Conservation (phyloP, 2,329 filamentous ascomycete species). For the Aureobasidium sp. region DNA sequence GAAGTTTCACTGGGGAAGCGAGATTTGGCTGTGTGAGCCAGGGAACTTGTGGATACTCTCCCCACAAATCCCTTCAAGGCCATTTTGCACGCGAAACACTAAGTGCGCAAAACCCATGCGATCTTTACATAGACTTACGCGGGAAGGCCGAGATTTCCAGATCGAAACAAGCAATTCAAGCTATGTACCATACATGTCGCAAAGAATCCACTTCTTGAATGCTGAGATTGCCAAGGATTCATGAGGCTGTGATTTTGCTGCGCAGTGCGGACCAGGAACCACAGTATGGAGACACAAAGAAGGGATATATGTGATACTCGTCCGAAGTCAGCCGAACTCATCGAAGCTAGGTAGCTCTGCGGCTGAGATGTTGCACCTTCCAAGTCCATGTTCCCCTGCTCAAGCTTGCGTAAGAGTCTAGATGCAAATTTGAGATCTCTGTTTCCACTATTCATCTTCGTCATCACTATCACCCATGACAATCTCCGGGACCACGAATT, state of each 20-base stretch:
- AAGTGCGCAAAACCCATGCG: background rate
- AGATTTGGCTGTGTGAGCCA: background rate
- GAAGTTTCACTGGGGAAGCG: background rate
- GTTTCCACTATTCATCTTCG: conserved; percentile 20
- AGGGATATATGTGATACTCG: background rate
- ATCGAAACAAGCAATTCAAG: background rate
- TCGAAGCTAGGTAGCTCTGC: background rate
- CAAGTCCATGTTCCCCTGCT: background rate
- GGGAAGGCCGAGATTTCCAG: background rate
- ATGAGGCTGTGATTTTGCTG: background rate
- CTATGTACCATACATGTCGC: background rate
- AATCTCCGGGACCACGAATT: conserved; percentile 31
- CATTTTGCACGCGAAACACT: background rate
- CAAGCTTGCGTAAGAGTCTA: background rate
- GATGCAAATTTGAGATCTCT: background rate
- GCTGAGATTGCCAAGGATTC: background rate
- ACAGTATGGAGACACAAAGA: background rate
- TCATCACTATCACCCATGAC: conserved; percentile 27
- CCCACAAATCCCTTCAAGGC: background rate
- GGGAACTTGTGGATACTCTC: background rate
- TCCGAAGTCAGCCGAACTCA: background rate
- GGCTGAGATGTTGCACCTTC: background rate
- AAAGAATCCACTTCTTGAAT: background rate
- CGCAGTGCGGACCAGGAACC: background rate
- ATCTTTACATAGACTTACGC: background rate